Evolutionary conservation across 2,329 filamentous ascomycete genomes (phyloP).

Genomic region (Fusarium sp.): DNA sequence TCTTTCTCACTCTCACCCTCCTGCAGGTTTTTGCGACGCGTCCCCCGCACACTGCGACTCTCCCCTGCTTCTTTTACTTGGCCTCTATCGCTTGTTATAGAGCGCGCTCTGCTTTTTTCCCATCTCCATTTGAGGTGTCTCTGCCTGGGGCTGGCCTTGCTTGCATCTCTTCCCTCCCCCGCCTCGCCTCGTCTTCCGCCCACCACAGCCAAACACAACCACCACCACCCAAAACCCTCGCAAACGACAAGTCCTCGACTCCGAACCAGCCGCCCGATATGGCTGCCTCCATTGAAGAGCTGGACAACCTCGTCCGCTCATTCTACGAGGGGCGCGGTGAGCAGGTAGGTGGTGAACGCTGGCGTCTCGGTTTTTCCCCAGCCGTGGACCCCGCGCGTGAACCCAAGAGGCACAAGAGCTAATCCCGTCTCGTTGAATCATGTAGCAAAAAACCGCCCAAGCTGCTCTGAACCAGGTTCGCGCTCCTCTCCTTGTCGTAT

Average conservation of each 20-base stretch:
- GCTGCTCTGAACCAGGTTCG: conserved; percentile 89
- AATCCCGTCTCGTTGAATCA: conserved; percentile 46
- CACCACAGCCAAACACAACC: conserved; percentile 43
- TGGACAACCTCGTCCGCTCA: conserved; percentile 93
- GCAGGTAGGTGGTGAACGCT: conserved; percentile 65
- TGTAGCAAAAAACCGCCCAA: conserved; percentile 94
- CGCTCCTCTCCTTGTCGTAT: conserved; percentile 25
- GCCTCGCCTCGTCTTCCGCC: conserved; percentile 39
- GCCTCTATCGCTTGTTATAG: conserved; percentile 18
- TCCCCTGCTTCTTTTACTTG: neutral
- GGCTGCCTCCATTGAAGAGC: conserved; percentile 83
- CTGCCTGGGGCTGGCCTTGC: conserved; percentile 41
- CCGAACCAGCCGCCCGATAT: conserved; percentile 53
- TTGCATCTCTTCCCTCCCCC: conserved; percentile 42
- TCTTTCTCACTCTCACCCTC: conserved; percentile 13
- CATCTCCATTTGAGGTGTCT: conserved; percentile 27
- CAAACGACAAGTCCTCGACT: conserved; percentile 44
- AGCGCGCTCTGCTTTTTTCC: conserved; percentile 27
- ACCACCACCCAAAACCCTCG: conserved; percentile 38
- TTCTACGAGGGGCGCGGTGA: conserved; percentile 98
- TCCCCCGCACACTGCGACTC: conserved; percentile 2
- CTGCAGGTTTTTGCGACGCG: conserved; percentile 32
- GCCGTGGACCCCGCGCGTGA: conserved; percentile 35
- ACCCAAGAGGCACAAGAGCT: conserved; percentile 28
- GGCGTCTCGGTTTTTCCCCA: conserved; percentile 32